These are phyloP conservation scores for Apiotrichum mycotoxinovorans DNA, from an alignment of 1,284 basidiomycete genomes.

Conservation along the genomic window DNA sequence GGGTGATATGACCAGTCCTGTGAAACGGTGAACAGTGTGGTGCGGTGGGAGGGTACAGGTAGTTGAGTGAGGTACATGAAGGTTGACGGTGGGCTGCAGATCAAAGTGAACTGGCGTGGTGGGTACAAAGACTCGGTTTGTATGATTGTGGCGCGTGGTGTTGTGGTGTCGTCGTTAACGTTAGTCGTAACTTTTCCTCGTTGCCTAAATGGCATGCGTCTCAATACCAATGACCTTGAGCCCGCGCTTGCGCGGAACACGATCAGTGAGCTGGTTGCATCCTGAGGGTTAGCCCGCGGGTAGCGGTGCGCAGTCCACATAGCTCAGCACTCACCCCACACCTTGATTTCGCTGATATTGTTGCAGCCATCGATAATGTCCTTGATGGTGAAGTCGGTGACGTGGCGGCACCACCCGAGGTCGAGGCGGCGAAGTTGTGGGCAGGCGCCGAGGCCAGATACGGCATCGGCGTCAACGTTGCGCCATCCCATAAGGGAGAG, in stretches of 20 bases:
- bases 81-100: no score
- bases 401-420: constrained; percentile 78
- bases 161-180: no score
- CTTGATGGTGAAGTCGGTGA: constrained; percentile 80
- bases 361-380: constrained; percentile 59
- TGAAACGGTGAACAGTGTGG: no score
- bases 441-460: constrained; percentile 58
- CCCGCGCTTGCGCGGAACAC: constrained; percentile 47
- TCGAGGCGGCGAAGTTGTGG: constrained; percentile 64
- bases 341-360: constrained; percentile 33
- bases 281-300: constrained; percentile 31
- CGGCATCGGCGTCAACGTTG: constrained; percentile 57
- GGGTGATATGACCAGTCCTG: no score
- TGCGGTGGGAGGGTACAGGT: no score
- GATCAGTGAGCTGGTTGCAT: constrained; percentile 48
- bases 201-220: constrained; percentile 39
- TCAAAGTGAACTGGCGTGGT: no score
- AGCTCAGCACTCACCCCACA: constrained; percentile 46
- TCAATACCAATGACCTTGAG: constrained; percentile 50
- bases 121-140: no score
- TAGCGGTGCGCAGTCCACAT: no score
- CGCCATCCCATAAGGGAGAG: constrained; percentile 78
- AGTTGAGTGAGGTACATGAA: no score
- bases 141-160: no score
- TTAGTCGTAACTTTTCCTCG: no score